Evolutionary conservation across 176 grass and related monocot genomes (phyloP).

Genomic region (Avena insularis): DNA sequence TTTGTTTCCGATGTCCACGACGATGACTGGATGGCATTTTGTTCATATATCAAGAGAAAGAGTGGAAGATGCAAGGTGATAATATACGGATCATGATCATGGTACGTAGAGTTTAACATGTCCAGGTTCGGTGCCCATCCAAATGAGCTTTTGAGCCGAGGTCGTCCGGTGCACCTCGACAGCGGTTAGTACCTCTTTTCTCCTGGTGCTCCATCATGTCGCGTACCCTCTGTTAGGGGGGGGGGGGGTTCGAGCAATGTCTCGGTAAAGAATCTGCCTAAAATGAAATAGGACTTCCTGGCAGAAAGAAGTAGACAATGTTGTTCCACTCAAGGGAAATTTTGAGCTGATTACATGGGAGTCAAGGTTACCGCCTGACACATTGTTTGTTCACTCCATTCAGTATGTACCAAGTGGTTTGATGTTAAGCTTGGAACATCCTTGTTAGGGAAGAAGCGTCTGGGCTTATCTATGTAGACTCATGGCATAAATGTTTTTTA

Average conservation of each 20-base stretch:
- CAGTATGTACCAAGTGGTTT: not conserved
- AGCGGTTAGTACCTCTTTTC: not conserved
- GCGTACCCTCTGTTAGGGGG: not conserved
- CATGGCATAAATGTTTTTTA: no score
- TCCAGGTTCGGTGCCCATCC: not conserved
- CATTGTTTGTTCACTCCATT: not conserved
- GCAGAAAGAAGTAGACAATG: not conserved
- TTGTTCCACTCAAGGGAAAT: not conserved
- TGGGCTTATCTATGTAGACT: no score
- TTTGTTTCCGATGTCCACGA: no score
- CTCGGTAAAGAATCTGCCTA: not conserved
- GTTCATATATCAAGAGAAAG: no score
- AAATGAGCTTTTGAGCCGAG: not conserved
- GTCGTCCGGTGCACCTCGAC: not conserved
- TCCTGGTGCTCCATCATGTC: not conserved
- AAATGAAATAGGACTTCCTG: no score
- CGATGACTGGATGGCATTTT: no score
- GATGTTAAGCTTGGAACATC: no score
- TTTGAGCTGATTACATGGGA: not conserved
- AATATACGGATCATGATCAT: not conserved
- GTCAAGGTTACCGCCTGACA: not conserved
- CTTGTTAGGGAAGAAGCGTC: no score
- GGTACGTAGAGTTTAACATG: not conserved
- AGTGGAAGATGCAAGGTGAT: no score
- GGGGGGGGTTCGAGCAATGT: not conserved